phyloP scores from a whole-genome alignment of 2,329 filamentous ascomycete species.

The Penicillium nordicum region DNA sequence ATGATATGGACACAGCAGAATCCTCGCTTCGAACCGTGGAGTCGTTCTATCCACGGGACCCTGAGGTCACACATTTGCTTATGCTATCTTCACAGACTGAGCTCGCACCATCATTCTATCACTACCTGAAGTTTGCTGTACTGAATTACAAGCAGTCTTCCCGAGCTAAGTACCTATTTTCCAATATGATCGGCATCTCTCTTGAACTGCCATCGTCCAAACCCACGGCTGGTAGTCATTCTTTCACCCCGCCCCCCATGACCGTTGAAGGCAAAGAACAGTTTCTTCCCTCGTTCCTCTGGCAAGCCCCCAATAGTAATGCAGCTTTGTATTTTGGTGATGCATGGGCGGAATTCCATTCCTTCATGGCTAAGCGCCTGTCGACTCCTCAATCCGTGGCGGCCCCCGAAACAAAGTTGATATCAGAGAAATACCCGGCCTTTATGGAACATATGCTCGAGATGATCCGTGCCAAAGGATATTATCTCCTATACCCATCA shows the following conservation, averaged over 20 bases:
- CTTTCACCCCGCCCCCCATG: conserved; percentile 45
- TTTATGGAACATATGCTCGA: conserved; percentile 78
- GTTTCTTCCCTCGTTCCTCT: conserved; percentile 64
- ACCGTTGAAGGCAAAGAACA: conserved; percentile 27
- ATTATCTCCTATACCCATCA: conserved; percentile 75
- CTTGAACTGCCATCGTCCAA: conserved; percentile 64
- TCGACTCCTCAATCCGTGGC: conserved; percentile 23
- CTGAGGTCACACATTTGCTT: conserved; percentile 69
- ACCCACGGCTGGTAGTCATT: conserved; percentile 56
- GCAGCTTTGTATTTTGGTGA: conserved; percentile 79
- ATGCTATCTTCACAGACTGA: conserved; percentile 78
- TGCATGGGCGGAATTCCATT: conserved; percentile 82
- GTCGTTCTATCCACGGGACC: conserved; percentile 75
- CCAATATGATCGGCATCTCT: conserved; percentile 70
- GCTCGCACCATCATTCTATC: conserved; percentile 75
- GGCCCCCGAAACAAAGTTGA: conserved; percentile 46
- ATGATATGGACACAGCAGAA: conserved; percentile 62
- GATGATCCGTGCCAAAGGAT: conserved; percentile 71
- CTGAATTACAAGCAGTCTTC: conserved; percentile 74
- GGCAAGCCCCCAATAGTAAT: conserved; percentile 79
- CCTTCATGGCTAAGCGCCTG: conserved; percentile 67
- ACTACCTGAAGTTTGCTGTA: conserved; percentile 76
- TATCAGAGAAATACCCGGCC: conserved; percentile 67
- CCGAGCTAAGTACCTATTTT: conserved; percentile 43
- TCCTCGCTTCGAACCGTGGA: conserved; percentile 75